A percentile compares a stretch with the other conserved stretches of the same genome.
Evolutionary conservation across 2,329 filamentous ascomycete species (phyloP).

Genomic region (Xylaria sp.): DNA sequence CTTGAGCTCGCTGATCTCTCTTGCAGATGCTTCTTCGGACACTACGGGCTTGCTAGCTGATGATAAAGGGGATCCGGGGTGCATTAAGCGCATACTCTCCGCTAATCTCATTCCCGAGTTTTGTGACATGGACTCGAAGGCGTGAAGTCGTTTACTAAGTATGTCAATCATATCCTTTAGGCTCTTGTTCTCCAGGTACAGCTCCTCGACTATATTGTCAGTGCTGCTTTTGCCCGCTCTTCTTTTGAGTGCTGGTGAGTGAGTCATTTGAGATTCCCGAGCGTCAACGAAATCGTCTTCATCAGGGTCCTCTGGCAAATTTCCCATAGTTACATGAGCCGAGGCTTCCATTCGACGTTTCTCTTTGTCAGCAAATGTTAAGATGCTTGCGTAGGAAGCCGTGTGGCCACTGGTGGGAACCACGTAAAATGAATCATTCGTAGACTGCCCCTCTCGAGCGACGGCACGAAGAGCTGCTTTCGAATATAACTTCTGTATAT

Average conservation of each 20-base stretch:
- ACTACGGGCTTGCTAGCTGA: constrained; percentile 40
- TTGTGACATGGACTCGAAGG: constrained; percentile 92
- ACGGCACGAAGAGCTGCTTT: constrained; percentile 82
- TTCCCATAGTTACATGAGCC: constrained; percentile 45
- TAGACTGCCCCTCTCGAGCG: constrained; percentile 67
- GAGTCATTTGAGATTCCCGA: constrained; percentile 63
- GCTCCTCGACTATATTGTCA: constrained; percentile 77
- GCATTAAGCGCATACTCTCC: constrained; percentile 74
- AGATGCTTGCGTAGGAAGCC: constrained; percentile 89
- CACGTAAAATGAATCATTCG: constrained; percentile 86
- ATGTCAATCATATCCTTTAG: constrained; percentile 86
- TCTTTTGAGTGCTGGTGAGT: constrained; percentile 50
- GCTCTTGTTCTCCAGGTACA: constrained; percentile 85
- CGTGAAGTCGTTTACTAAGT: constrained; percentile 83
- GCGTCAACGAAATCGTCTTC: constrained; percentile 93
- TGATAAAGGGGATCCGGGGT: constrained; percentile 59
- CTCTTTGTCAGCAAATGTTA: constrained; percentile 72
- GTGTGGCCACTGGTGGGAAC: constrained; percentile 92
- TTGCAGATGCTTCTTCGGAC: constrained; percentile 52
- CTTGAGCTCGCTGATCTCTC: constrained; percentile 68
- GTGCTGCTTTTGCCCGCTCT: constrained; percentile 48
- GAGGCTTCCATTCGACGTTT: constrained; percentile 63
- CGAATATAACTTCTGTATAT: constrained; percentile 84
- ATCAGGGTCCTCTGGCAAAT: constrained; percentile 61
- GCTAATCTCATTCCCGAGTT: constrained; percentile 84